Base-by-base conservation (phyloP, 352 stramenopile species). In the Pythium diclinum region DNA sequence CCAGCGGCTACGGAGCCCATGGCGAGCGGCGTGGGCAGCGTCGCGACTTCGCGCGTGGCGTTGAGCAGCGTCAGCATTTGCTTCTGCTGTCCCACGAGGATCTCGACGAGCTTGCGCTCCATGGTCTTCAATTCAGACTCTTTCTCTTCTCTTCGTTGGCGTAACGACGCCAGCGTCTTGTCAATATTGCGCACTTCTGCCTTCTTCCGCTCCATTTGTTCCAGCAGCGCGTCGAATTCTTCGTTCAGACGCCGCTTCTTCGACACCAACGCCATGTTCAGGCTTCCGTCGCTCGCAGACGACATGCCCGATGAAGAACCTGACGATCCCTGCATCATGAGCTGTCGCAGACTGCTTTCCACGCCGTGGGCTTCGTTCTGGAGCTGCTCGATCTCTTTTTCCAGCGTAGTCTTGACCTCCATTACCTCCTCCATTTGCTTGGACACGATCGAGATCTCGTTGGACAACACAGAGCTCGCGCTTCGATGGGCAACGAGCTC, bases 11-110 rank as follows among this genome's bases (percentile, higher is more conserved):
- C 36, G 8, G 36, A 51, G 14, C 6, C 44, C 44, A n/a, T 28
- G 7, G 59, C 44, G 51, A 56, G 69, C 59, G 32, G 74, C 7
- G 55, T 4, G 34, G 67, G 67, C 17, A 67, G 30, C 0, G 19
- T 21, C 17, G 68, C 19, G 16, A 83, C 40, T 48, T 88, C 77
- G 10, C 75, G 72, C 16, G 77, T 71, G n/a, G 62, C 67, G 5
- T 78, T 79, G 6, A 93, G 70, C 34, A 82, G 49, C 21, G 60
- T 25, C 14, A 92, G 65, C 78, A 94, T 75, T 59, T 90, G 79
- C 56, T 92, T 94, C 47, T 94, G 85, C 72, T 94, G 85, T 16
- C 90, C 80, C 21, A 94, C 84, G 21, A 94, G 70, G 46, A 94
- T 91, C 71, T 92, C 81, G 2, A 94, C 85, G 16, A 94, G 71